Conservation (phyloP, 768 basidiomycete genomes). For the Solioccasus polychromus region DNA sequence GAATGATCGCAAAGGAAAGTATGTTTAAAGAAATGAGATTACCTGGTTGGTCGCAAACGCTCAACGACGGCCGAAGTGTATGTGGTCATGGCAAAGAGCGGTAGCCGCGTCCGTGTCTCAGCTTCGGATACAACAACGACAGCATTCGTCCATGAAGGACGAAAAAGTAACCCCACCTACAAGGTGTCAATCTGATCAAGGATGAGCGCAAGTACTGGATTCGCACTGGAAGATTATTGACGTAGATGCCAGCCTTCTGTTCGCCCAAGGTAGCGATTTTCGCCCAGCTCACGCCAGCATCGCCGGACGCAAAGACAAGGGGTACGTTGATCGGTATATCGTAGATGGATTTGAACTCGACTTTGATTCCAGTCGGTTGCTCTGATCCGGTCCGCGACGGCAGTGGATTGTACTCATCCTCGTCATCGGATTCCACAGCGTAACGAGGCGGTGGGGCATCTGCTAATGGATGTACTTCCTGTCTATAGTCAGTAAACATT, state of each 20-base stretch:
- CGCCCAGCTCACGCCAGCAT: conserved; percentile 49
- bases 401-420: conserved; percentile 55
- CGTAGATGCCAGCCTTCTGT: conserved; percentile 44
- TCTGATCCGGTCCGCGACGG: conserved; percentile 9
- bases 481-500: background rate
- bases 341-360: conserved; percentile 40
- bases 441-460: conserved; percentile 58
- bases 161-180: conserved; percentile 52
- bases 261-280: conserved; percentile 50
- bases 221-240: conserved; percentile 46
- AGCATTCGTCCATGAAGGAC: conserved; percentile 45
- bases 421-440: conserved; percentile 66
- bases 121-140: conserved; percentile 54
- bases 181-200: background rate
- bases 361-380: conserved; percentile 18
- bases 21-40: background rate
- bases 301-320: conserved; percentile 47
- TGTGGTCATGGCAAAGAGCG: conserved; percentile 46
- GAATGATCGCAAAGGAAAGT: background rate
- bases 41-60: conserved; percentile 47
- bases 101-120: conserved; percentile 40
- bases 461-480: conserved; percentile 56
- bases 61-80: conserved; percentile 46
- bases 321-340: conserved; percentile 20
- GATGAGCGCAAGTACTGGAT: background rate